Base-by-base conservation (phyloP, 2,329 filamentous ascomycete genomes). In the Fusarium globosum region DNA sequence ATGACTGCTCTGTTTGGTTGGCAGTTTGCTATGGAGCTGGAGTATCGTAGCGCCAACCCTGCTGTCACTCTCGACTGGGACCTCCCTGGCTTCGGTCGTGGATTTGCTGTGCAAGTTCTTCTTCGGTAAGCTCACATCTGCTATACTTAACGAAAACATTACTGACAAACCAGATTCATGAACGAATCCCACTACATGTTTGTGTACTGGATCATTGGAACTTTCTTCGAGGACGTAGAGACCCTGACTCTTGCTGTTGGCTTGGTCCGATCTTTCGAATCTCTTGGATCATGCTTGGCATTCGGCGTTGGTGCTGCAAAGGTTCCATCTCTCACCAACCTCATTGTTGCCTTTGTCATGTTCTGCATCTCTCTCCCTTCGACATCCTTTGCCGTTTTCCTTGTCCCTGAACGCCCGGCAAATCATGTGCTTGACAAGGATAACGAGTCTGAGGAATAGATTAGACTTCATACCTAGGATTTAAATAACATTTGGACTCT, bases 171-270 rank as follows among this genome's bases (percentile, higher is more conserved):
- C n/a, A 81, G 78, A 15, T 86, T 88, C 74, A 83, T 87, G 78
- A 87, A 88, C 65, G 86, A 88, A 70, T 85, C 84, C 1, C 83
- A 87, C 48, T 85, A 85, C 72, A 87, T 87, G 79, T 87, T 86
- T 61, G 83, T 86, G 1, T 88, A 87, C 77, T 88, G 85, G 85
- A 76, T 87, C 20, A 80, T 88, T 3, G 86, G 85, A 6, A 81
- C 85, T 5, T 88, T 87, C 77, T 86, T 86, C 66, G 81, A 86
- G 65, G 86, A 88, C 55, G 78, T 88, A 11, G 85, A 87, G 73
- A 87, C 86, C 0, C 72, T 88, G n/a, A 86, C 86, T 1, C 80
- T 88, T 1, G 83, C 82, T 4, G 85, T 87, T 4, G 85, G 85
- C 2, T 77, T 88, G 4, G 79, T 88, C 9, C 80, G 86, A 7